These are phyloP conservation scores for Talaromyces sp. DNA, from an alignment of 2,329 filamentous ascomycete genomes.

Conservation along the genomic window DNA sequence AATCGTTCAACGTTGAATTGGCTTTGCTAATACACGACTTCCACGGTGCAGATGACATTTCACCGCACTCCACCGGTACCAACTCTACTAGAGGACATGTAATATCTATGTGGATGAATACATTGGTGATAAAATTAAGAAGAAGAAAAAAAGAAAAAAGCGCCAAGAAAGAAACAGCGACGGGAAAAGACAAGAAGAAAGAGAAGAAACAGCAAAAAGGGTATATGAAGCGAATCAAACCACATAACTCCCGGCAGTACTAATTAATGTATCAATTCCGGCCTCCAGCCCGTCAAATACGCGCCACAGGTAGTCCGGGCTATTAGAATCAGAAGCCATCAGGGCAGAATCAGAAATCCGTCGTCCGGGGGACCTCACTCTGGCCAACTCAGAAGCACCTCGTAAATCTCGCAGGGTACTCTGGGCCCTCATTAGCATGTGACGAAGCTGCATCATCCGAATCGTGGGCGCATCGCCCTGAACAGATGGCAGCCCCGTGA, in stretches of 20 bases:
- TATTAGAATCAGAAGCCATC: not conserved
- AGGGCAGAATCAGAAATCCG: slow-evolving; percentile 4
- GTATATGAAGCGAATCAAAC: not conserved
- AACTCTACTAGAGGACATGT: not conserved
- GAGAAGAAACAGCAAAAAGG: not conserved
- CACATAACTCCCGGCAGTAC: not conserved
- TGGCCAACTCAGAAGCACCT: not conserved
- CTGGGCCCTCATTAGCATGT: slow-evolving; percentile 8
- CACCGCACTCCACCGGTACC: not conserved
- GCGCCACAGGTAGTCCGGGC: slow-evolving; percentile 3
- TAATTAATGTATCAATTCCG: slow-evolving; percentile 4
- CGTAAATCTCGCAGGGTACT: slow-evolving; percentile 1
- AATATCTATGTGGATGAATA: not conserved
- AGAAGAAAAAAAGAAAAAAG: not conserved
- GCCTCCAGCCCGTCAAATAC: slow-evolving; percentile 4
- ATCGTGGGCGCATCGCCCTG: not conserved
- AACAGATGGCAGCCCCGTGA: not conserved
- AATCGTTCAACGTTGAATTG: not conserved
- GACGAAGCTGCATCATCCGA: slow-evolving; percentile 5
- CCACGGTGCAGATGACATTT: not conserved
- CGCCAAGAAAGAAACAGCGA: not conserved
- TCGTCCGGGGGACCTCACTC: not conserved
- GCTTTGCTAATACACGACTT: not conserved
- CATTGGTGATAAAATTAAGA: not conserved
- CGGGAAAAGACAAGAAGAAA: not conserved